These are phyloP conservation scores for Colletotrichum magnum DNA, from an alignment of 2,329 filamentous ascomycete species.

Conservation along the genomic window DNA sequence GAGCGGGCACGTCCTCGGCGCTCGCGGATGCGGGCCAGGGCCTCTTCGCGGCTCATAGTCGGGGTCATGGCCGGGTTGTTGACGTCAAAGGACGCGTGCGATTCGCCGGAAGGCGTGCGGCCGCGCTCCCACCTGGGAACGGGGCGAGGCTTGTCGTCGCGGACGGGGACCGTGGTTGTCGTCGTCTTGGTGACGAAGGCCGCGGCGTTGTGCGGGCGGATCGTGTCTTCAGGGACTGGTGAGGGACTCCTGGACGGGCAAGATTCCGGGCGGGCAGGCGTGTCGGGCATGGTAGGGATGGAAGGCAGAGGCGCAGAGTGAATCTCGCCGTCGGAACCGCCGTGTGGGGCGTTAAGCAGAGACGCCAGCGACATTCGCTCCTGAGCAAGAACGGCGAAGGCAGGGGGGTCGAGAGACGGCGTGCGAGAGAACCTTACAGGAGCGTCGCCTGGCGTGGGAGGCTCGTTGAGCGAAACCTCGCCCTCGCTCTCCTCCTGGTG, in stretches of 20 bases:
- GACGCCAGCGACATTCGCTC: constrained; percentile 72
- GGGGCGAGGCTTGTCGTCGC: constrained; percentile 56
- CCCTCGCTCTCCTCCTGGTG: constrained; percentile 37
- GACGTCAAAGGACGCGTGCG: constrained; percentile 63
- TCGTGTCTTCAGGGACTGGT: constrained; percentile 28
- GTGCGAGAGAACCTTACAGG: constrained; percentile 66
- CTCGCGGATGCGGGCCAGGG: constrained; percentile 81
- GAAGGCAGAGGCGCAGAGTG: constrained; percentile 52
- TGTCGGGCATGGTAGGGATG: constrained; percentile 60
- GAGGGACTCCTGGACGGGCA: constrained; percentile 24
- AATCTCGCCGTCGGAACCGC: constrained; percentile 50
- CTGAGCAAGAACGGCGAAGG: constrained; percentile 68
- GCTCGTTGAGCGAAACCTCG: constrained; percentile 44
- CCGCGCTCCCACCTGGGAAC: constrained; percentile 61
- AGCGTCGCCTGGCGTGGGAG: constrained; percentile 51
- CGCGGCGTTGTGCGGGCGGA: constrained; percentile 62
- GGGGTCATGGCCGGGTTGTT: constrained; percentile 73
- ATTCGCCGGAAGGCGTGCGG: constrained; percentile 59
- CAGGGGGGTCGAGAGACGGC: constrained; percentile 73
- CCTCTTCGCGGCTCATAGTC: constrained; percentile 80
- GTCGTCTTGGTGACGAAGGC: constrained; percentile 65
- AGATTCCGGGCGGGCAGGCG: constrained; percentile 23
- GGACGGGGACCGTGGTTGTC: constrained; percentile 66
- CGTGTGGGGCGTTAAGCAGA: constrained; percentile 70
- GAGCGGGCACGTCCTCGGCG: constrained; percentile 79